A percentile compares a stretch with the other conserved stretches of the same genome.
phyloP scores from a whole-genome alignment of 305 asterid genomes.

The Fraxinus xanthoxyloides region DNA sequence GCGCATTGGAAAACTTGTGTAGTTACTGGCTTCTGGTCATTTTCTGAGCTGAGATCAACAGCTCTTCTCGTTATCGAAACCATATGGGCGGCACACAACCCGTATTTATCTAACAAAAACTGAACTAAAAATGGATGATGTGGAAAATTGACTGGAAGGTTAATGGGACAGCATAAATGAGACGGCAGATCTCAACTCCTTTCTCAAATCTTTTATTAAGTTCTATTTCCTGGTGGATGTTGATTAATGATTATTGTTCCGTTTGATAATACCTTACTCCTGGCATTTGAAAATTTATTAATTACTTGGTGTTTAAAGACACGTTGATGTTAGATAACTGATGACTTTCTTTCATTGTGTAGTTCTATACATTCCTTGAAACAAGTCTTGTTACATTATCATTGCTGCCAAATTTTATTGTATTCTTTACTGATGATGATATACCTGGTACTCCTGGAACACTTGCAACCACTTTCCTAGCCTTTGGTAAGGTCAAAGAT shows the following conservation, averaged over 20 bases:
- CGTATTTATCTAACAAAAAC: too few species aligned
- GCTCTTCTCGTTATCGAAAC: slow-evolving; percentile 85
- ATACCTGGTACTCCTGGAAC: slow-evolving; percentile 90
- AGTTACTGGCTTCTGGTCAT: slow-evolving; percentile 65
- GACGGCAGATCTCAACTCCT: too few species aligned
- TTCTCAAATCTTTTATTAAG: too few species aligned
- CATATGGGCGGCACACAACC: slow-evolving; percentile 98
- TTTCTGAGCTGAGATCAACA: slow-evolving; percentile 77
- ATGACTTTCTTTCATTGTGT: slow-evolving; percentile 30
- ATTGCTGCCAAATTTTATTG: slow-evolving; percentile 75
- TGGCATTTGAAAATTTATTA: too few species aligned
- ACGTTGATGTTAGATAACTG: neutral
- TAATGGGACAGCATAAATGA: too few species aligned
- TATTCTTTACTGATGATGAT: slow-evolving; percentile 86
- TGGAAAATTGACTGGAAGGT: too few species aligned
- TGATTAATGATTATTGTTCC: too few species aligned
- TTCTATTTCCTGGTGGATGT: too few species aligned
- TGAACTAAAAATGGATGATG: too few species aligned
- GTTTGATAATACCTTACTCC: too few species aligned
- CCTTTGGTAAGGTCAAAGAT: slow-evolving; percentile 50
- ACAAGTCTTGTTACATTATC: slow-evolving; percentile 76
- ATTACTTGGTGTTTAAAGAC: neutral
- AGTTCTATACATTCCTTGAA: slow-evolving; percentile 95
- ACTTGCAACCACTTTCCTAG: slow-evolving; percentile 92
- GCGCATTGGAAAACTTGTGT: slow-evolving; percentile 73